phyloP scores from a whole-genome alignment of 2,329 filamentous ascomycete species.

The Coniochaeta pulveracea region DNA sequence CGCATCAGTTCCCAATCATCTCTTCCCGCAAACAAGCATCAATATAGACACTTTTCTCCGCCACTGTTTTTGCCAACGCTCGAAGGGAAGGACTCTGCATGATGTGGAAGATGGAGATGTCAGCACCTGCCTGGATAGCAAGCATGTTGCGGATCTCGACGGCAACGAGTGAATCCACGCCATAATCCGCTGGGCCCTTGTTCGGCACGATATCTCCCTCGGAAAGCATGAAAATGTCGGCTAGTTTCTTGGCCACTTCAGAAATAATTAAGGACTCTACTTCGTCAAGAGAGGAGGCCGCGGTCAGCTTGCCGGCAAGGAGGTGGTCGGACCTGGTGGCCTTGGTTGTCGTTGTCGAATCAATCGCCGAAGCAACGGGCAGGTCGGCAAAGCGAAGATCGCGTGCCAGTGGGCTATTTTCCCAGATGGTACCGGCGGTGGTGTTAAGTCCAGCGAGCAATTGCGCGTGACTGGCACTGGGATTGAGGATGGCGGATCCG shows the following conservation, averaged over 20 bases:
- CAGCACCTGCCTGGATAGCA: too few relatives aligned
- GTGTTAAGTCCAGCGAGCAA: constrained; percentile 13
- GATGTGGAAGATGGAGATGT: too few relatives aligned
- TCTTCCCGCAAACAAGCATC: too few relatives aligned
- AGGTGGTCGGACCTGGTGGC: not conserved
- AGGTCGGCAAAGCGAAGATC: constrained; percentile 11
- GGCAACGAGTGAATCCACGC: constrained; percentile 29
- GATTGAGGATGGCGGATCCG: constrained; percentile 8
- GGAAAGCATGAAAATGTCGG: constrained; percentile 20
- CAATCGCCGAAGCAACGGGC: not conserved
- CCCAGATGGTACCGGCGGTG: constrained; percentile 7
- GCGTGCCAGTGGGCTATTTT: constrained; percentile 6
- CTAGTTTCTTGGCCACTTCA: constrained; percentile 14
- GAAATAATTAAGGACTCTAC: constrained; percentile 8
- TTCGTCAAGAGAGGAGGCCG: constrained; percentile 5
- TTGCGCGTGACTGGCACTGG: constrained; percentile 6
- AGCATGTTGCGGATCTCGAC: constrained; percentile 31
- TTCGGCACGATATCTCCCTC: constrained; percentile 16
- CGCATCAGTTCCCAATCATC: too few relatives aligned
- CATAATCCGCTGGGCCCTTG: constrained; percentile 19
- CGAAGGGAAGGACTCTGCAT: too few relatives aligned
- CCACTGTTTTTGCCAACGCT: too few relatives aligned
- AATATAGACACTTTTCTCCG: too few relatives aligned
- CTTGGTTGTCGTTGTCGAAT: not conserved
- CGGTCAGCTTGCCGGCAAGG: constrained; percentile 2